Conservation (phyloP, 176 grass and related monocot species). For the Oryza glumipatula region DNA sequence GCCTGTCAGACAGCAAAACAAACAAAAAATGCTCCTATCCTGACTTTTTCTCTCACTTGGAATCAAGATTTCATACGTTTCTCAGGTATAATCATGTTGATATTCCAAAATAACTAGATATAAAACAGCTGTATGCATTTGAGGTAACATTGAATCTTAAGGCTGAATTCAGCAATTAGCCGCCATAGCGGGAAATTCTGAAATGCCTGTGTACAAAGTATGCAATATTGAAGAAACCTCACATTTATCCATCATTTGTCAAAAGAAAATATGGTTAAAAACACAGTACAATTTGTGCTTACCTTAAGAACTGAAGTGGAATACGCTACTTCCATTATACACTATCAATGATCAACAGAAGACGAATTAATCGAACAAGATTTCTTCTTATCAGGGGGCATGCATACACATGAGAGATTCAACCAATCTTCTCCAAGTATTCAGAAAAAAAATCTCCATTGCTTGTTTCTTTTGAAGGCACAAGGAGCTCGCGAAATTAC, state of each 20-base stretch:
- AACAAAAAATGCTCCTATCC: background rate
- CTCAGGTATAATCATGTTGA: background rate
- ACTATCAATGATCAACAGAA: background rate
- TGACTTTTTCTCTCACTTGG: background rate
- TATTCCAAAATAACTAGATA: background rate
- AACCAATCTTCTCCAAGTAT: background rate
- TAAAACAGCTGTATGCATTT: background rate
- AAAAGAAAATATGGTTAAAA: background rate
- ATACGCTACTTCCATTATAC: background rate
- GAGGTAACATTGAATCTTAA: slow-evolving; percentile 4
- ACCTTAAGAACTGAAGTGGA: slow-evolving; percentile 2
- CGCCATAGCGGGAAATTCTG: background rate
- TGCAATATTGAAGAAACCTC: background rate
- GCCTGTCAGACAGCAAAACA: background rate
- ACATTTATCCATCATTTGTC: slow-evolving; percentile 3
- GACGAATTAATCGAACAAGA: background rate
- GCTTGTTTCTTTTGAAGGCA: background rate
- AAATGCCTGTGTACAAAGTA: background rate
- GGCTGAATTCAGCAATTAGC: slow-evolving; percentile 8
- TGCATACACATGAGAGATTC: background rate
- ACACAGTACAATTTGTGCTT: background rate
- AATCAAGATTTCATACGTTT: slow-evolving; percentile 9
- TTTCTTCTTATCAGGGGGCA: background rate
- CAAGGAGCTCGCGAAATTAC: background rate
- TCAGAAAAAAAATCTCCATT: too few relatives aligned